Conservation (phyloP, 176 grass and related monocot species). For the Eleusine indica region DNA sequence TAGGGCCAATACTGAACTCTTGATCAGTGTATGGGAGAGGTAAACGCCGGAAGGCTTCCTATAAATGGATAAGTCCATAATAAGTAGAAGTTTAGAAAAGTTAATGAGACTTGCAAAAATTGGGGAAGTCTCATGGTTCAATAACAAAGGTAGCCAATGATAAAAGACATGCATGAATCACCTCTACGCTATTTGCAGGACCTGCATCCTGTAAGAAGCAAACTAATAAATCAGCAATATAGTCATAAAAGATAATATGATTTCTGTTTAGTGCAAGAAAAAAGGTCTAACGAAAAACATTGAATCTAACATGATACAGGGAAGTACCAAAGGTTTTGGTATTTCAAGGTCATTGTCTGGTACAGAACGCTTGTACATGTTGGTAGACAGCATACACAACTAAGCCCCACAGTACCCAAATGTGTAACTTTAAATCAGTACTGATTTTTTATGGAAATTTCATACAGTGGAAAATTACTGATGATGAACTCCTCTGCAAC, state of each 20-base stretch:
- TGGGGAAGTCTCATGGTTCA: constrained; percentile 4
- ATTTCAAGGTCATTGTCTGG: neutral
- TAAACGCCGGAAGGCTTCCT: constrained; percentile 79
- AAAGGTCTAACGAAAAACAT: constrained; percentile 3
- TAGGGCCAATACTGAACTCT: constrained; percentile 70
- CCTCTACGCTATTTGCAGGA: constrained; percentile 43
- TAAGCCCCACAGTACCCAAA: neutral
- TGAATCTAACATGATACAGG: neutral
- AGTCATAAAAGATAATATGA: constrained; percentile 12
- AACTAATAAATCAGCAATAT: constrained; percentile 17
- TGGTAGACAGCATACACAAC: neutral
- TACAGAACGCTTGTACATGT: neutral
- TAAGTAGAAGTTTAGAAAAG: constrained; percentile 9
- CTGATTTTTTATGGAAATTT: constrained; percentile 12
- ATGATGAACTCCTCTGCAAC: neutral
- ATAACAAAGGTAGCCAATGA: neutral
- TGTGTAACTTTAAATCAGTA: neutral
- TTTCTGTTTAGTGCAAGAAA: neutral
- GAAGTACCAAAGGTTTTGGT: neutral
- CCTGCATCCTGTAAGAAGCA: constrained; percentile 36
- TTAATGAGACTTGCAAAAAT: constrained; percentile 1
- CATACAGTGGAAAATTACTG: constrained; percentile 4
- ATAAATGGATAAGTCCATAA: constrained; percentile 39
- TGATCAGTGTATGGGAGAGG: constrained; percentile 75
- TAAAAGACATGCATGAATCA: constrained; percentile 20